These are phyloP conservation scores for Dispira parvispora DNA, from an alignment of 192 early-diverging fungal species.

Conservation along the genomic window DNA sequence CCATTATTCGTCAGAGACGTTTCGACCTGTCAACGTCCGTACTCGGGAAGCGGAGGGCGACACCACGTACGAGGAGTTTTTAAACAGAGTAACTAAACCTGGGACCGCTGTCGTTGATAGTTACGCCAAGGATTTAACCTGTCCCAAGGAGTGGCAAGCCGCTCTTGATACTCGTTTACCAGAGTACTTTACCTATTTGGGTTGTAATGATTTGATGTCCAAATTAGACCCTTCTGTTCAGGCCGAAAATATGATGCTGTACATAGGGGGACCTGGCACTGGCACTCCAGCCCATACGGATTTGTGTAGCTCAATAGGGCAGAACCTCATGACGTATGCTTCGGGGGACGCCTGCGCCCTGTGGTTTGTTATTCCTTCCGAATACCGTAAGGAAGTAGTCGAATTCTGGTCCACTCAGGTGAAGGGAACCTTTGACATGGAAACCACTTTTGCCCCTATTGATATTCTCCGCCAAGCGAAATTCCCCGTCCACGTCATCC, in stretches of 20 bases:
- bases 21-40: no score
- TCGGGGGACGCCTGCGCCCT: slow-evolving; percentile 13
- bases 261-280: slow-evolving; percentile 11
- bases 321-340: slow-evolving; percentile 20
- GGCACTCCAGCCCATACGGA: slow-evolving; percentile 22
- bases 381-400: background rate
- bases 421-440: background rate
- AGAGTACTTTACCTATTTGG: background rate
- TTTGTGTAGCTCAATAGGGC: slow-evolving; percentile 18
- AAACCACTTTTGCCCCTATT: background rate
- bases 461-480: slow-evolving; percentile 13
- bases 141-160: background rate
- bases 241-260: slow-evolving; percentile 6
- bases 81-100: background rate
- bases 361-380: slow-evolving; percentile 16
- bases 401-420: slow-evolving; percentile 12
- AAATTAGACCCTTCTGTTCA: background rate
- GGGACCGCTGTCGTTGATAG: background rate
- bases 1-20: no score
- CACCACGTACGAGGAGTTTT: no score
- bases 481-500: slow-evolving; percentile 16
- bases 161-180: background rate
- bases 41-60: no score
- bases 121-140: slow-evolving; percentile 5
- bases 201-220: slow-evolving; percentile 3